A percentile compares a stretch with the other conserved stretches of the same genome.
Conservation (phyloP, 2,329 filamentous ascomycete species). For the Didymella sp. region DNA sequence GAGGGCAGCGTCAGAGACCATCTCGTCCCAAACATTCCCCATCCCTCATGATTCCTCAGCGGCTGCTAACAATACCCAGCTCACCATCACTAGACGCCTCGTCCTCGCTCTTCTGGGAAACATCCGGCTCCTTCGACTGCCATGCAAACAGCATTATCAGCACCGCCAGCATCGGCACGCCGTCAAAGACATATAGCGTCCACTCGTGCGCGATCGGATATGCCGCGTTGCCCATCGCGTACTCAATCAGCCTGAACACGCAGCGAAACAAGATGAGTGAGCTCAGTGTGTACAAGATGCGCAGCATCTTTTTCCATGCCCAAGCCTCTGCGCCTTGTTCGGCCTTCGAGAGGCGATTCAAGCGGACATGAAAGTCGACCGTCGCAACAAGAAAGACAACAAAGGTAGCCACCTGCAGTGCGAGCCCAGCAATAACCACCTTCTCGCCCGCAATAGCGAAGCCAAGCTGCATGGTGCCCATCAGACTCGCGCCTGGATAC, state of each 20-base stretch:
- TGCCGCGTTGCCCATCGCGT: constrained; percentile 55
- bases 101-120: not conserved
- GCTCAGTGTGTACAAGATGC: constrained; percentile 56
- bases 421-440: constrained; percentile 44
- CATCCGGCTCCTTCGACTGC: not conserved
- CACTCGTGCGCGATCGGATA: constrained; percentile 56
- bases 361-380: constrained; percentile 40
- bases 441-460: constrained; percentile 44
- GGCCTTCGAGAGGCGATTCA: constrained; percentile 18
- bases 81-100: constrained; percentile 4
- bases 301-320: constrained; percentile 39
- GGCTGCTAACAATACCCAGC: not conserved
- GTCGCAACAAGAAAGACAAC: constrained; percentile 41
- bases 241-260: constrained; percentile 61
- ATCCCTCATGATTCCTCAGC: not conserved
- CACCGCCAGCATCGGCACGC: constrained; percentile 54
- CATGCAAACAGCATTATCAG: constrained; percentile 47
- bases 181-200: constrained; percentile 58
- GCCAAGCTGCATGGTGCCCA: constrained; percentile 44
- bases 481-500: constrained; percentile 39
- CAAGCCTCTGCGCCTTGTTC: not conserved
- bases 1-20: not conserved
- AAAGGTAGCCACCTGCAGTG: constrained; percentile 45
- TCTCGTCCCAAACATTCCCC: not conserved
- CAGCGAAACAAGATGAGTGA: constrained; percentile 59